Evolutionary conservation across 2,329 filamentous ascomycete species (phyloP), one percentile per base, ranked within the genome.

Genomic region (Penicillium capsulatum): DNA sequence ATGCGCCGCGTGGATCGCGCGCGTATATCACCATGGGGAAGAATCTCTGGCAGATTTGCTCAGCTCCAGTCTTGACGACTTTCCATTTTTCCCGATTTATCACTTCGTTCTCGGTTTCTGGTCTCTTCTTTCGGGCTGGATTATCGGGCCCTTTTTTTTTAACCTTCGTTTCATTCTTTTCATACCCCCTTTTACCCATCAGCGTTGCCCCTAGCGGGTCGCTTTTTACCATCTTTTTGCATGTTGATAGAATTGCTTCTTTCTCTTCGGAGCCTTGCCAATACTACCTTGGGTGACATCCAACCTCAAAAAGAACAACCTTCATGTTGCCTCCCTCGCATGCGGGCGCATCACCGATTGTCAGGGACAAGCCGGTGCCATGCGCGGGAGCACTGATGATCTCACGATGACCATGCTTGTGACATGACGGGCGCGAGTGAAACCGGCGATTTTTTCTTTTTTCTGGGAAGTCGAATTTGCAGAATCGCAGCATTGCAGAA

Each of bases 21-120:
- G 36, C 39, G 30, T 32, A 17, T 11, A 40, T 20, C 38, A 34
- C 26, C 26, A 29, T 34, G 38, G 42, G 31, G 26, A 43, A n/a
- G n/a, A 40, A 45, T 48, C 52, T 55, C 47, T 51, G 51, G 51
- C 50, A 53, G 44, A 54, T 53, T 55, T 45, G 38, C 41, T 38
- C 37, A 31, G 13, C 10, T 14, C 9, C 28, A 45, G 40, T 47
- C 48, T 55, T 43, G 42, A 57, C 43, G 47, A 48, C 44, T 41
- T 33, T 45, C 42, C 34, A 31, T 36, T 47, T 31, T 42, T 44
- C 32, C 9, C 24, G 40, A 40, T 37, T 38, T 19, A 31, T 42
- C 28, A 11, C 26, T 54, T 54, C 48, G 31, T 53, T 53, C 50
- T 39, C 29, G 16, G 14, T 27, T 31, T 34, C 26, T 17, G 26